Evolutionary conservation across 2,329 filamentous ascomycete species (phyloP), one percentile per base, ranked within the genome.

Genomic region (Cucurbitaria berberidis): DNA sequence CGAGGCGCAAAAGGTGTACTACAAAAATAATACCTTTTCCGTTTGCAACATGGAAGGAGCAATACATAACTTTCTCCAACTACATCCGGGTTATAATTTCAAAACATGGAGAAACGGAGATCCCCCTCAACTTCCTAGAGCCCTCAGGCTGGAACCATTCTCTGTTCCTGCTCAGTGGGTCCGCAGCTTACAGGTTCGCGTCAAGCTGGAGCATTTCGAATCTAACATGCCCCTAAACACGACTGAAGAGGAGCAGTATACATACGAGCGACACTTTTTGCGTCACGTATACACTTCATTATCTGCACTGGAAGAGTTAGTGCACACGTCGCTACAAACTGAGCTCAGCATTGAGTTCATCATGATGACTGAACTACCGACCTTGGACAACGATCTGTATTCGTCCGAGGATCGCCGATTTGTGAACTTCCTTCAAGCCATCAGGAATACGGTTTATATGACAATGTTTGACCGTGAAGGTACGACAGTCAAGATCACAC

Each of bases 171-270:
- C 55, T 15, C 48, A 63, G 6, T 41, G 63, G 16, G 55, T 67
- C 3, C 43, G 45, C 5, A 53, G 60, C 15, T 48, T 69, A n/a
- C 64, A 69, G 35, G 44, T 69, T 18, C 61, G 67, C 6, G 16
- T 69, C 44, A 69, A 69, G 38, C 53, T 51, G 13, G 66, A 69
- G 38, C 63, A 67, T 19, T 60, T 58, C 10, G 13, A 48, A 27
- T 11, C 3, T 1, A 19, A 42, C 0, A 45, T 44, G 35, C 39
- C 39, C 11, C 34, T 22, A 29, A 7, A 39, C 8, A 4, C 21
- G 15, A 53, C 40, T 27, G 26, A 36, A 4, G 21, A 45, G 10
- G 49, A 50, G 13, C 27, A 15, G 9, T 55, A 48, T 16, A 45
- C 44, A 5, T 50, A 60, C 32, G 55, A 62, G 40, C 42, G 49